Conservation (phyloP, 2,329 filamentous ascomycete genomes). For the Alternaria sp. region DNA sequence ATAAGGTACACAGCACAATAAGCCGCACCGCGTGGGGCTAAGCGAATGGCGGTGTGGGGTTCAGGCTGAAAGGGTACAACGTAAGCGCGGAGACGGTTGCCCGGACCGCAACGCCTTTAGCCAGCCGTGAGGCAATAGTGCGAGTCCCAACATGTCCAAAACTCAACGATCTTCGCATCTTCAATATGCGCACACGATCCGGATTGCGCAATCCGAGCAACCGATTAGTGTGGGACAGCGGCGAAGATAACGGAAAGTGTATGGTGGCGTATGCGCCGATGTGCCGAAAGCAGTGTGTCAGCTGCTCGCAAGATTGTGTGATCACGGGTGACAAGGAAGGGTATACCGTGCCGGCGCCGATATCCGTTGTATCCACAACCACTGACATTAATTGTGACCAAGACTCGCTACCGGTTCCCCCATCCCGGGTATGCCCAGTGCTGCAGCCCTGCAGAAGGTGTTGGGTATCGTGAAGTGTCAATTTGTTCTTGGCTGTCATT, state of each 20-base stretch:
- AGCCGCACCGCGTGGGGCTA: conserved; percentile 42
- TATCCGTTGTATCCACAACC: conserved; percentile 2
- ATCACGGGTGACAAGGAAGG: background rate
- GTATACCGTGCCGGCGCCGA: conserved; percentile 4
- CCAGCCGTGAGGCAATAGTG: conserved; percentile 13
- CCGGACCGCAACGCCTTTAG: conserved; percentile 44
- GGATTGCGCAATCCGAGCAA: conserved; percentile 6
- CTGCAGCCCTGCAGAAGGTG: conserved; percentile 8
- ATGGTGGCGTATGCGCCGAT: background rate
- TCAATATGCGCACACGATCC: background rate
- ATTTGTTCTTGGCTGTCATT: background rate
- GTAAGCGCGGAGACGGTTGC: conserved; percentile 38
- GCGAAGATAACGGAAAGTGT: background rate
- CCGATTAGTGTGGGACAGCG: background rate
- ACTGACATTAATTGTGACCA: background rate
- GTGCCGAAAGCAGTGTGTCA: background rate
- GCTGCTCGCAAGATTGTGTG: background rate
- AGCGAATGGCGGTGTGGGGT: conserved; percentile 43
- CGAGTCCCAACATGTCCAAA: conserved; percentile 1
- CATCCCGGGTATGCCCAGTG: background rate
- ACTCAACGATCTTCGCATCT: conserved; percentile 1
- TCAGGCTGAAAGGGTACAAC: conserved; percentile 30
- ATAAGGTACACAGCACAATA: conserved; percentile 32
- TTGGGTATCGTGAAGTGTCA: background rate
- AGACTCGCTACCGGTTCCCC: background rate